Conservation (phyloP, 129 eudicot genomes). For the Flaveria sonorensis region DNA sequence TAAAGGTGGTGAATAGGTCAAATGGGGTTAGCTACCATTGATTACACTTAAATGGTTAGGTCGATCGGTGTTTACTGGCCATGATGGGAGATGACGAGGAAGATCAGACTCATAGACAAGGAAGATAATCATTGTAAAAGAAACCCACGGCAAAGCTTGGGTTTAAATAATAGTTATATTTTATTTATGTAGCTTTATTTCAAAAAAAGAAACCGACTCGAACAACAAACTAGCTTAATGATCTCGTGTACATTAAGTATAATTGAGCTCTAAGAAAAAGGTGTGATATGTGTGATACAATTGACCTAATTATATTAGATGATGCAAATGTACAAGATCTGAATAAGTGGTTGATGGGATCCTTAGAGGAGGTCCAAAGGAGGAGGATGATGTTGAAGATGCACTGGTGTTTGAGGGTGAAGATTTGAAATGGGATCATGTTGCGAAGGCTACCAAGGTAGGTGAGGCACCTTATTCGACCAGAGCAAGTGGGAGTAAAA, state of each 20-base stretch:
- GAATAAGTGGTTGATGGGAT: not conserved
- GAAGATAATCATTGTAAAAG: too few relatives aligned
- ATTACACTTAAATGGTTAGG: too few relatives aligned
- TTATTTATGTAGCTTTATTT: not conserved
- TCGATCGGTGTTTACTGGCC: too few relatives aligned
- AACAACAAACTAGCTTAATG: not conserved
- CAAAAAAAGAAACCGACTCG: not conserved
- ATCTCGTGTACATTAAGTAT: not conserved
- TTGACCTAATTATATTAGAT: not conserved
- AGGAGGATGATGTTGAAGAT: not conserved
- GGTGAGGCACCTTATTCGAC: not conserved
- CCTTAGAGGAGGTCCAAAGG: too few relatives aligned
- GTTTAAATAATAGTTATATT: too few relatives aligned
- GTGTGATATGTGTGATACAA: not conserved
- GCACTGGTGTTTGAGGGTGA: not conserved
- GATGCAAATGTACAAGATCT: not conserved
- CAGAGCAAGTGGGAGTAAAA: too few relatives aligned
- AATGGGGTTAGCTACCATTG: too few relatives aligned
- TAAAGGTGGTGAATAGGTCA: too few relatives aligned
- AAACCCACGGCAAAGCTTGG: too few relatives aligned
- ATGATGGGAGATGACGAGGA: too few relatives aligned
- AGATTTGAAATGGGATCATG: not conserved
- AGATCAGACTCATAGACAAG: too few relatives aligned
- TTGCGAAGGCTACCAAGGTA: not conserved
- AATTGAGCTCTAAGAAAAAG: not conserved